Conservation (phyloP, 2,329 filamentous ascomycete genomes). For the Rasamsonia emersonii region DNA sequence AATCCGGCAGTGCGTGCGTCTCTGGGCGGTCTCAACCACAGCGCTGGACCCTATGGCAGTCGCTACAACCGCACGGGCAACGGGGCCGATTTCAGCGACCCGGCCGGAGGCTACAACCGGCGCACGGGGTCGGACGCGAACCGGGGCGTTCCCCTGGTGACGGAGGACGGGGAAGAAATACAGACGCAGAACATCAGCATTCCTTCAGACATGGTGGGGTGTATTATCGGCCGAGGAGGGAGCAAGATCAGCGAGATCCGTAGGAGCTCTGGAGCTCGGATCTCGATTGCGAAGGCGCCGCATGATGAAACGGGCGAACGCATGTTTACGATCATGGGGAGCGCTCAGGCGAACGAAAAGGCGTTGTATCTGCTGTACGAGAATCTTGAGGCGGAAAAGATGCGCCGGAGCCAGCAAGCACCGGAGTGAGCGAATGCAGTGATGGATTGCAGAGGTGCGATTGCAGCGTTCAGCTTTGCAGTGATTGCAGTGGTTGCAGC, state of each 20-base stretch:
- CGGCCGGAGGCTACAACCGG: constrained; percentile 61
- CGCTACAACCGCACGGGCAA: constrained; percentile 92
- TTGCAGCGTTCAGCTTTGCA: too few relatives aligned
- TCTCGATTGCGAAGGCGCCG: constrained; percentile 93
- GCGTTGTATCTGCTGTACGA: constrained; percentile 95
- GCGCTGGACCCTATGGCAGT: too few relatives aligned
- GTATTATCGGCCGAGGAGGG: constrained; percentile 91
- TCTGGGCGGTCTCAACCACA: constrained; percentile 47
- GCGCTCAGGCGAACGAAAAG: constrained; percentile 85
- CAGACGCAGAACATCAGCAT: constrained; percentile 99
- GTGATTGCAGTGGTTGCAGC: too few relatives aligned
- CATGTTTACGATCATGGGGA: constrained; percentile 99
- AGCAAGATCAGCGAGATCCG: constrained; percentile 99
- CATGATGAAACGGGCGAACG: constrained; percentile 96
- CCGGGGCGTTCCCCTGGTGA: constrained; percentile 77
- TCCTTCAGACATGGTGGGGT: constrained; percentile 98
- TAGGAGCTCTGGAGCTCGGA: constrained; percentile 90
- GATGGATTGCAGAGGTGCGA: too few relatives aligned
- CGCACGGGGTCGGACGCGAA: constrained; percentile 75
- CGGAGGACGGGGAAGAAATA: constrained; percentile 89
- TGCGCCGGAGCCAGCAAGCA: constrained; percentile 79
- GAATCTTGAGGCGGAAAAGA: constrained; percentile 98
- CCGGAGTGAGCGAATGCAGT: constrained; percentile 38
- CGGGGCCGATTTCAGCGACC: constrained; percentile 93
- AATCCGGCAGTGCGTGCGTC: constrained; percentile 90